These are phyloP conservation scores for Phylloporus scabripes DNA, from an alignment of 768 basidiomycete species.

Conservation along the genomic window DNA sequence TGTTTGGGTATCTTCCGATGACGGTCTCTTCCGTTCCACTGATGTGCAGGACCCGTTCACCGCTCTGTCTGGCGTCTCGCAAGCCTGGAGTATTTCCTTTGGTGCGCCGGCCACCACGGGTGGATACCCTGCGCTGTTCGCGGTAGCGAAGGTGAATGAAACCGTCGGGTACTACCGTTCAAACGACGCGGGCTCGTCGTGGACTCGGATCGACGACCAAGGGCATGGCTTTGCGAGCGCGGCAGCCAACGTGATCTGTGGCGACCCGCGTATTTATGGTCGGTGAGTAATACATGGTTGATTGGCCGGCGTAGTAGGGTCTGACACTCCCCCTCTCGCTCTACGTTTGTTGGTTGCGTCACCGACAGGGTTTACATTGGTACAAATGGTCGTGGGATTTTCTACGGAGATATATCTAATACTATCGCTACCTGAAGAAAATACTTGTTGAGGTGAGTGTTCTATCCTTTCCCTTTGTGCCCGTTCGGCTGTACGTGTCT, in stretches of 20 bases:
- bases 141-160: neutral
- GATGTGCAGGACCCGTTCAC: neutral
- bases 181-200: slow-evolving; percentile 50
- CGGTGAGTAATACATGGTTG: slow-evolving; percentile 3
- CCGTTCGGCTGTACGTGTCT: neutral
- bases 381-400: slow-evolving; percentile 10
- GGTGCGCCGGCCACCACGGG: slow-evolving; percentile 1
- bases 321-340: neutral
- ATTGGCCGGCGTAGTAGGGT: neutral
- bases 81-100: slow-evolving; percentile 5
- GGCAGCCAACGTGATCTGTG: slow-evolving; percentile 42
- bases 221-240: slow-evolving; percentile 53
- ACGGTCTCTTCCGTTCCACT: slow-evolving; percentile 6
- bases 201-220: slow-evolving; percentile 57
- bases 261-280: slow-evolving; percentile 16
- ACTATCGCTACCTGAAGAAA: neutral
- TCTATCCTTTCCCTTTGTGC: neutral
- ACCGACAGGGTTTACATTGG: slow-evolving; percentile 10
- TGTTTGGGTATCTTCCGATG: slow-evolving; percentile 10
- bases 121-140: slow-evolving; percentile 6
- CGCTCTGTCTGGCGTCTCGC: neutral
- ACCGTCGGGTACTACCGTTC: slow-evolving; percentile 38
- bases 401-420: slow-evolving; percentile 9
- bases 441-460: neutral
- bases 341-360: neutral